These are phyloP conservation scores for Xylaria digitata DNA, from an alignment of 2,329 filamentous ascomycete species.

Conservation along the genomic window DNA sequence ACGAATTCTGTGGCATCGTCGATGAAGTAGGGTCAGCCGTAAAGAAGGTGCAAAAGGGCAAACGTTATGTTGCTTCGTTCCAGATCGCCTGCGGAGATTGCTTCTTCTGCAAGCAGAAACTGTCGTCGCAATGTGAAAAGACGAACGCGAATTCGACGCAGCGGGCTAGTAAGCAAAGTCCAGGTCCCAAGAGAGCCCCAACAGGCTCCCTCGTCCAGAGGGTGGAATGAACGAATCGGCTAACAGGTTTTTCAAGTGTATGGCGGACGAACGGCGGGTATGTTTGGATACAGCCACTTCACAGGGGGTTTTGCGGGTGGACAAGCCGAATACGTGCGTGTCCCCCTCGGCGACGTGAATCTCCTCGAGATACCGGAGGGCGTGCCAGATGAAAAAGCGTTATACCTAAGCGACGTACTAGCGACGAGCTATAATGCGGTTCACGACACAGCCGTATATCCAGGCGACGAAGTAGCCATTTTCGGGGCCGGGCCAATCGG, in stretches of 20 bases:
- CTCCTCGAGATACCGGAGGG: conserved; percentile 80
- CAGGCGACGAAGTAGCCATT: conserved; percentile 80
- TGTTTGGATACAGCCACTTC: conserved; percentile 81
- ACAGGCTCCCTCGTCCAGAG: background rate
- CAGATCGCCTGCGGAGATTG: conserved; percentile 82
- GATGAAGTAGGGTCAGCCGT: conserved; percentile 66
- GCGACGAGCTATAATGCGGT: conserved; percentile 84
- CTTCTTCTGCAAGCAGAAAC: conserved; percentile 81
- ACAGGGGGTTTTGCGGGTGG: conserved; percentile 89
- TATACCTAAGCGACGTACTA: conserved; percentile 85
- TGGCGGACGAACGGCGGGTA: conserved; percentile 78
- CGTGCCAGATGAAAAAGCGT: conserved; percentile 85
- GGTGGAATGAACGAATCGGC: background rate
- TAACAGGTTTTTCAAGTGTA: conserved; percentile 64
- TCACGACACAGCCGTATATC: conserved; percentile 83
- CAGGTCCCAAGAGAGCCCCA: background rate
- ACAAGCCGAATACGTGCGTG: conserved; percentile 86
- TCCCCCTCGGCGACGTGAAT: conserved; percentile 84
- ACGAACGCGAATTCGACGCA: conserved; percentile 79
- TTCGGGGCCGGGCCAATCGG: conserved; percentile 90
- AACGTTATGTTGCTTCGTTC: conserved; percentile 85
- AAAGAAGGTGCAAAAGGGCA: conserved; percentile 66
- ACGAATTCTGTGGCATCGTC: conserved; percentile 69
- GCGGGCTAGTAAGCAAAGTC: conserved; percentile 60
- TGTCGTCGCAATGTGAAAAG: conserved; percentile 81